Evolutionary conservation across 176 grass and related monocot species (phyloP).

Genomic region (Eleusine coracana): DNA sequence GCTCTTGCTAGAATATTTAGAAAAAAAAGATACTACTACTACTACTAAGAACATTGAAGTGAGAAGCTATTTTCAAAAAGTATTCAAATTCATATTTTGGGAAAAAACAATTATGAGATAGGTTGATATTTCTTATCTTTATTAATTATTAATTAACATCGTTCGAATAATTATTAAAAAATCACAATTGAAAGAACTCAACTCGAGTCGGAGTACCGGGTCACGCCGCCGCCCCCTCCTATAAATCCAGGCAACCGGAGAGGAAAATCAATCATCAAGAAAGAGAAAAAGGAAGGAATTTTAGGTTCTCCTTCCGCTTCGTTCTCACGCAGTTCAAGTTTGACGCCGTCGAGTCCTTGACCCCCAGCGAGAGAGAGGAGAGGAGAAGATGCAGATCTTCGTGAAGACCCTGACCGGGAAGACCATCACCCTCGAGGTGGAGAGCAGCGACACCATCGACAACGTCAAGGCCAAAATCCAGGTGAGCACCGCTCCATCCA

Average conservation of each 20-base stretch:
- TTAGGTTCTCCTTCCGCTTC: conserved; percentile 2
- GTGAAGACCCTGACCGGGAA: conserved; percentile 85
- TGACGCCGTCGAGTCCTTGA: not conserved
- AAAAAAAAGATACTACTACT: too few species aligned
- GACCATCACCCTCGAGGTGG: conserved; percentile 96
- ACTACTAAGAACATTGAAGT: too few species aligned
- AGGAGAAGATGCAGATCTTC: conserved; percentile 60
- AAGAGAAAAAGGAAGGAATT: not conserved
- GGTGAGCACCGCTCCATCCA: conserved; percentile 15
- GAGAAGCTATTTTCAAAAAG: too few species aligned
- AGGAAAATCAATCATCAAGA: not conserved
- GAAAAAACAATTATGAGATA: not conserved
- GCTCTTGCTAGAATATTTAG: too few species aligned
- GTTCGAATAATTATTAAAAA: not conserved
- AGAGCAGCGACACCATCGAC: conserved; percentile 97
- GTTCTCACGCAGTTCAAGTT: conserved; percentile 18
- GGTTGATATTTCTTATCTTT: not conserved
- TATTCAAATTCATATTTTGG: too few species aligned
- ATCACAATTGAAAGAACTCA: not conserved
- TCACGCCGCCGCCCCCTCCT: not conserved
- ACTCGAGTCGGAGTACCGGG: not conserved
- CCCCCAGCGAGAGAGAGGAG: conserved; percentile 4
- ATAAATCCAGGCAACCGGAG: not conserved
- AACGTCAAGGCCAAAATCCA: conserved; percentile 94
- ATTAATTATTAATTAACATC: not conserved